These are phyloP conservation scores for Chalara sp. DNA, from an alignment of 2,329 filamentous ascomycete genomes.

Conservation along the genomic window DNA sequence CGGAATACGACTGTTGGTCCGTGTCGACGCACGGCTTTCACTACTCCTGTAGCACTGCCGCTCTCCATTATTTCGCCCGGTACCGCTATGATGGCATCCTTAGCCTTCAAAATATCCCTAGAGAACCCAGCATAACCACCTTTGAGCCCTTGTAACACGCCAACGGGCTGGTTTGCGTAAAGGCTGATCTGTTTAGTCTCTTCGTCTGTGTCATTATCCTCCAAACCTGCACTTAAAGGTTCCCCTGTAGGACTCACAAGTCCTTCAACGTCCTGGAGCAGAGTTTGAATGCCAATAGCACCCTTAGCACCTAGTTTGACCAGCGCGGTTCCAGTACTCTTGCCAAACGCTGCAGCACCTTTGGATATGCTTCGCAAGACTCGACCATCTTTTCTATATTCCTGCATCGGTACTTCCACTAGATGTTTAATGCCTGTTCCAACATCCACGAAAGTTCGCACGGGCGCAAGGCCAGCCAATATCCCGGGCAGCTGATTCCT, in stretches of 20 bases:
- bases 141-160: slow-evolving; percentile 77
- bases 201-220: slow-evolving; percentile 57
- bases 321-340: slow-evolving; percentile 89
- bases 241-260: slow-evolving; percentile 48
- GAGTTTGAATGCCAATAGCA: slow-evolving; percentile 90
- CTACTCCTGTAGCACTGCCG: slow-evolving; percentile 71
- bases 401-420: slow-evolving; percentile 80
- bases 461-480: slow-evolving; percentile 79
- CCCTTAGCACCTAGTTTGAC: slow-evolving; percentile 91
- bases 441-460: slow-evolving; percentile 88
- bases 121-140: slow-evolving; percentile 78
- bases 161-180: slow-evolving; percentile 90
- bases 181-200: slow-evolving; percentile 76
- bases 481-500: slow-evolving; percentile 83
- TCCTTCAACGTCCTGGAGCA: slow-evolving; percentile 81
- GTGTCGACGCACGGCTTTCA: slow-evolving; percentile 68
- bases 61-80: slow-evolving; percentile 88
- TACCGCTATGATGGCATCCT: slow-evolving; percentile 90
- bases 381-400: slow-evolving; percentile 91
- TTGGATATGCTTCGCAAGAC: slow-evolving; percentile 89
- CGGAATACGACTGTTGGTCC: slow-evolving; percentile 91
- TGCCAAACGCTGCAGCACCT: slow-evolving; percentile 82
- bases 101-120: slow-evolving; percentile 77
- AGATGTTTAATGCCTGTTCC: slow-evolving; percentile 81
- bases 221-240: slow-evolving; percentile 32